These are phyloP conservation scores for Rhododendron ovatum DNA, from an alignment of 148 eudicot species.

Conservation along the genomic window DNA sequence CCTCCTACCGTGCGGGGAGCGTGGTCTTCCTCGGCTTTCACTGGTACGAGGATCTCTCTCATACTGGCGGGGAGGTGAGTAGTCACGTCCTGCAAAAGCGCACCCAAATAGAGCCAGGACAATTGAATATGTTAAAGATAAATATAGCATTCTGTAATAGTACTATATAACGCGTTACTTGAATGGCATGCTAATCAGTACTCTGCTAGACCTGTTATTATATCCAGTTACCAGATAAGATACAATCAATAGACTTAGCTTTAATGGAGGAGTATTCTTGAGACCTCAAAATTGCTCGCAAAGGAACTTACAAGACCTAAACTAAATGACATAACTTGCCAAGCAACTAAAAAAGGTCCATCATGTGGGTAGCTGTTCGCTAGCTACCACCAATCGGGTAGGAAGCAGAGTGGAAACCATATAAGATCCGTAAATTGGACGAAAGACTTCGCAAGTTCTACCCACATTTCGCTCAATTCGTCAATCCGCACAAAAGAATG, in stretches of 20 bases:
- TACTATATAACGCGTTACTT: not conserved
- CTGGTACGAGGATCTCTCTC: constrained; percentile 42
- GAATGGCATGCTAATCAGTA: not conserved
- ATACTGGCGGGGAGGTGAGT: constrained; percentile 42
- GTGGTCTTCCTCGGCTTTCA: constrained; percentile 40
- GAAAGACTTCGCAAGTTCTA: not conserved
- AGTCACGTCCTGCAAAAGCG: constrained; percentile 27
- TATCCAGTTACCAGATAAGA: not conserved
- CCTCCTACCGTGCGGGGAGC: constrained; percentile 50
- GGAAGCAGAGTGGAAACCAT: not conserved
- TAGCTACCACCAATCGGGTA: not conserved
- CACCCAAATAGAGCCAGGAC: not conserved
- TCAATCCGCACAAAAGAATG: not conserved
- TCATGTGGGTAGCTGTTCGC: not conserved
- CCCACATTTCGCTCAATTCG: not conserved
- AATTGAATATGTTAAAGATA: not conserved
- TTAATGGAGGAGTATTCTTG: not conserved
- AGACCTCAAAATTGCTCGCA: not conserved
- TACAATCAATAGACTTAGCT: not conserved
- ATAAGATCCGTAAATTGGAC: not conserved
- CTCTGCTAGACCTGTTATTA: not conserved
- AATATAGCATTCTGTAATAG: not conserved
- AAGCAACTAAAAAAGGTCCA: not conserved
- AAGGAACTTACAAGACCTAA: not conserved
- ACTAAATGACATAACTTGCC: not conserved